phyloP scores from a whole-genome alignment of 225 moss, liverwort and hornwort genomes.

The Polytrichum formosum region DNA sequence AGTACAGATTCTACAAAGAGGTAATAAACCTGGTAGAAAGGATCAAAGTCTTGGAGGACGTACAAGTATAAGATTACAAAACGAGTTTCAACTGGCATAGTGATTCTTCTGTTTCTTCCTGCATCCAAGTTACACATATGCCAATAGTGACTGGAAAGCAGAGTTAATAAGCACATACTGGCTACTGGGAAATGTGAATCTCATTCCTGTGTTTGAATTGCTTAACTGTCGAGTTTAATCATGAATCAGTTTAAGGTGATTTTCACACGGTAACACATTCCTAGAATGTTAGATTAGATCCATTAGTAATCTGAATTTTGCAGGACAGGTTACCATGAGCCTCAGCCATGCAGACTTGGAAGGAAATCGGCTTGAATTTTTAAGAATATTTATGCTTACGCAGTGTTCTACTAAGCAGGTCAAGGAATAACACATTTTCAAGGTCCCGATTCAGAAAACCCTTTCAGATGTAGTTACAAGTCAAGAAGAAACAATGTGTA shows the following conservation, averaged over 20 bases:
- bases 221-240: not conserved
- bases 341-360: not conserved
- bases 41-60: too few species aligned
- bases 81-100: not conserved
- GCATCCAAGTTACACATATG: not conserved
- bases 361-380: not conserved
- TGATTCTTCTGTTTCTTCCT: not conserved
- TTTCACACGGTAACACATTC: not conserved
- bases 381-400: not conserved
- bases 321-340: not conserved
- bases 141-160: not conserved
- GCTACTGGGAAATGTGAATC: not conserved
- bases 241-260: not conserved
- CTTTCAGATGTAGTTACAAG: not conserved
- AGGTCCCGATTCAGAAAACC: not conserved
- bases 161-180: not conserved
- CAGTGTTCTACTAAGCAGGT: not conserved
- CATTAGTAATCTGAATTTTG: not conserved
- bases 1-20: too few species aligned
- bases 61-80: too few species aligned
- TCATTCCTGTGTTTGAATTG: not conserved
- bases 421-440: not conserved
- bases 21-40: too few species aligned
- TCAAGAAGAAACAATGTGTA: not conserved
- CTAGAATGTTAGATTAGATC: not conserved